Evolutionary conservation across 192 early-diverging fungal genomes (phyloP).

Genomic region (Dispira simplex): DNA sequence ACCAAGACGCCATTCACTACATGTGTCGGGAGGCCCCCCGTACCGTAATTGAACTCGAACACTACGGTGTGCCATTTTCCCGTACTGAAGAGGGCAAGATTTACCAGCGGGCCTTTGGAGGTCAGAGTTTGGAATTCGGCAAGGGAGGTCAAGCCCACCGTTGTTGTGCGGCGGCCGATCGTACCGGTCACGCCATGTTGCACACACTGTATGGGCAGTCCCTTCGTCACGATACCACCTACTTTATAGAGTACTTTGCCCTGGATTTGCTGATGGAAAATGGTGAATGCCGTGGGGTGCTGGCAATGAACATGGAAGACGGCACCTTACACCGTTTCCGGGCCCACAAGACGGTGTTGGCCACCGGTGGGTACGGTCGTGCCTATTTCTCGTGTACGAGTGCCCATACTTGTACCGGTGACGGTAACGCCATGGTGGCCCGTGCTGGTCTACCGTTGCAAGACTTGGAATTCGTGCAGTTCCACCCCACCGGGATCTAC

Average conservation of each 20-base stretch:
- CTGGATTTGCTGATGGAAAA: slow-evolving; percentile 98
- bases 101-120: slow-evolving; percentile 98
- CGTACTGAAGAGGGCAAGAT: slow-evolving; percentile 95
- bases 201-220: slow-evolving; percentile 98
- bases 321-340: slow-evolving; percentile 96
- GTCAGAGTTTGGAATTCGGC: slow-evolving; percentile 89
- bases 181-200: slow-evolving; percentile 93
- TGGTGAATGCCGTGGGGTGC: slow-evolving; percentile 89
- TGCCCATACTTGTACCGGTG: slow-evolving; percentile 97
- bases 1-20: slow-evolving; percentile 99
- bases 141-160: slow-evolving; percentile 97
- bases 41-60: slow-evolving; percentile 92
- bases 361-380: slow-evolving; percentile 98
- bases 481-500: slow-evolving; percentile 99
- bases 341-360: slow-evolving; percentile 92
- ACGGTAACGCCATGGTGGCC: slow-evolving; percentile 98
- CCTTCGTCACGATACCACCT: slow-evolving; percentile 87
- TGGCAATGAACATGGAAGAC: slow-evolving; percentile 96
- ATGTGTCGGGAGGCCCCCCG: slow-evolving; percentile 98
- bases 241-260: slow-evolving; percentile 99
- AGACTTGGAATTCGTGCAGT: slow-evolving; percentile 98
- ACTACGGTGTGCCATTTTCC: slow-evolving; percentile 97
- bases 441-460: slow-evolving; percentile 93
- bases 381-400: slow-evolving; percentile 98
- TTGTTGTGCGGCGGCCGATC: slow-evolving; percentile 95